A percentile compares a stretch with the other conserved stretches of the same genome.
These are phyloP conservation scores for Phytophthora sansomeana DNA, from an alignment of 352 stramenopile species.

Conservation along the genomic window DNA sequence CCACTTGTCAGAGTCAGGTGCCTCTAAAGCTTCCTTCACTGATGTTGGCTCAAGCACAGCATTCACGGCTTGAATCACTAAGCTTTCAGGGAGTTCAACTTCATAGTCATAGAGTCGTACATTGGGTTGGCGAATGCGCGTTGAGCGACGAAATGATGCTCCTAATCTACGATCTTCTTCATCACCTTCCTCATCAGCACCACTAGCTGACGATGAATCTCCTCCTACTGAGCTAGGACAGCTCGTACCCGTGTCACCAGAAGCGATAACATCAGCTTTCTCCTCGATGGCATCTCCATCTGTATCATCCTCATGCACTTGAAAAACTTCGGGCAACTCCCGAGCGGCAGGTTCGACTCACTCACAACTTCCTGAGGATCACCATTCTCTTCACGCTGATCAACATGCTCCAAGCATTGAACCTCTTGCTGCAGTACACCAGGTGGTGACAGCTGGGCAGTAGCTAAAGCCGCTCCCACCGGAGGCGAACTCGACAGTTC, in stretches of 20 bases:
- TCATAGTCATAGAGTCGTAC: background rate
- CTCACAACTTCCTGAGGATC: background rate
- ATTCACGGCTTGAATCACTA: constrained; percentile 1
- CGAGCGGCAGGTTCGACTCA: constrained; percentile 2
- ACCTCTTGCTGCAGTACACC: constrained; percentile 1
- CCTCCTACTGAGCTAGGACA: background rate
- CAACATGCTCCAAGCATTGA: background rate
- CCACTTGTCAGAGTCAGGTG: background rate
- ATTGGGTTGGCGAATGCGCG: background rate
- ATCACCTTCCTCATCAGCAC: constrained; percentile 1
- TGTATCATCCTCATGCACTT: constrained; percentile 4
- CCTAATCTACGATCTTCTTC: background rate
- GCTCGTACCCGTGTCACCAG: background rate
- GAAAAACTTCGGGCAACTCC: background rate
- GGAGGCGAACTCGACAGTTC: background rate
- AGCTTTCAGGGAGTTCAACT: background rate
- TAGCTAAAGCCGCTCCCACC: background rate
- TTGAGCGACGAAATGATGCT: constrained; percentile 18
- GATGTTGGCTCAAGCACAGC: background rate
- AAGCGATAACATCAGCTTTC: constrained; percentile 6
- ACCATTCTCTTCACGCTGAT: background rate
- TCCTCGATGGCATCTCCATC: background rate
- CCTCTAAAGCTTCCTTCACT: background rate
- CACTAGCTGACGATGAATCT: background rate
- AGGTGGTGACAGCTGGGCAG: background rate